A percentile compares a stretch with the other conserved stretches of the same genome.
These are phyloP conservation scores for Colletotrichum spinosum DNA, from an alignment of 2,329 filamentous ascomycete species.

Conservation along the genomic window DNA sequence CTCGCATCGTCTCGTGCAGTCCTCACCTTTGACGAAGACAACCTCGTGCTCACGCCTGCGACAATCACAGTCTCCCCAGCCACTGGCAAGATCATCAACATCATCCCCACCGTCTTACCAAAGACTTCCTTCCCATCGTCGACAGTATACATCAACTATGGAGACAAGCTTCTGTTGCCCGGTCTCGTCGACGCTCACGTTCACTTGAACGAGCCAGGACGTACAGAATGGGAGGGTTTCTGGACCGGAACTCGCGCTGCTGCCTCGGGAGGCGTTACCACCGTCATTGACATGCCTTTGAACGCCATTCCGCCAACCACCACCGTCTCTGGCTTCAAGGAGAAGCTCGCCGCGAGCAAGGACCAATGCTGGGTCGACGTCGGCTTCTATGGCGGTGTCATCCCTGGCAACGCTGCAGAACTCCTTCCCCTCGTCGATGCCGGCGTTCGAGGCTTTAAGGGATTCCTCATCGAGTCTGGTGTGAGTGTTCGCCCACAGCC, in stretches of 20 bases:
- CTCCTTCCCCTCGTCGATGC: constrained; percentile 83
- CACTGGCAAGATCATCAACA: constrained; percentile 86
- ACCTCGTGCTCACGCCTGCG: constrained; percentile 77
- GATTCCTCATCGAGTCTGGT: constrained; percentile 96
- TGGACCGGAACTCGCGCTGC: constrained; percentile 93
- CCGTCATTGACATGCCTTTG: constrained; percentile 96
- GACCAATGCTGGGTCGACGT: constrained; percentile 98
- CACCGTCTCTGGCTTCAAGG: constrained; percentile 82
- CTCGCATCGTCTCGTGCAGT: constrained; percentile 88
- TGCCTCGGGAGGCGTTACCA: constrained; percentile 95
- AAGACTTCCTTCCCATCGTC: constrained; percentile 77
- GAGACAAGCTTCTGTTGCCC: constrained; percentile 85
- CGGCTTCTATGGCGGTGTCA: constrained; percentile 96
- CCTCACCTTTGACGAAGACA: constrained; percentile 75
- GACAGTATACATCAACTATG: constrained; percentile 84
- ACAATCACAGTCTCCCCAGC: constrained; percentile 82
- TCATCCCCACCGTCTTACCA: constrained; percentile 81
- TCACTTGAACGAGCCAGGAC: constrained; percentile 95
- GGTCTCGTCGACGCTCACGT: constrained; percentile 97
- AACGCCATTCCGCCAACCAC: constrained; percentile 98
- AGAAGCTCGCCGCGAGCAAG: constrained; percentile 85
- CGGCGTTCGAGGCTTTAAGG: constrained; percentile 96
- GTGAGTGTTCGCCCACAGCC: constrained; percentile 63
- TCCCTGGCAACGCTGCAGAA: constrained; percentile 88
- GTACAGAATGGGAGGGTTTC: constrained; percentile 99